phyloP scores from a whole-genome alignment of 179 eudicot species.

The Pouteria campechiana region DNA sequence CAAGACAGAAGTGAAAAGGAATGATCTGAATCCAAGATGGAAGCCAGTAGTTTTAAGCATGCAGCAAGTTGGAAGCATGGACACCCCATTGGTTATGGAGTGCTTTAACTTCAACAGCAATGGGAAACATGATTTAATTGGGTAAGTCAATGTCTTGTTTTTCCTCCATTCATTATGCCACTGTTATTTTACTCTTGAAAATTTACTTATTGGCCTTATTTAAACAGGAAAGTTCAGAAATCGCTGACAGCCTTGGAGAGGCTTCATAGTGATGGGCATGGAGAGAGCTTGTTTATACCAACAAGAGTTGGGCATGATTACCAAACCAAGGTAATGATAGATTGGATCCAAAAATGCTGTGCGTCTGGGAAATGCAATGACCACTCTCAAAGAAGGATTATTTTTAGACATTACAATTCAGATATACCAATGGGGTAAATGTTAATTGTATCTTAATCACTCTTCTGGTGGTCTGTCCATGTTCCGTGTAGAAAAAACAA shows the following conservation, averaged over 20 bases:
- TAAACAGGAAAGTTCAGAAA: constrained; percentile 58
- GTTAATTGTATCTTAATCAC: too few relatives aligned
- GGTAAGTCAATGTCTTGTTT: constrained; percentile 34
- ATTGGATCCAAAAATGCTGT: too few relatives aligned
- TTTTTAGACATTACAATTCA: too few relatives aligned
- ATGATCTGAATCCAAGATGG: constrained; percentile 79
- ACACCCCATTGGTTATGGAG: constrained; percentile 69
- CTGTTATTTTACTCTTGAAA: too few relatives aligned
- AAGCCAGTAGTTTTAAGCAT: constrained; percentile 57
- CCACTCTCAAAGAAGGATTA: too few relatives aligned
- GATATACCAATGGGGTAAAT: too few relatives aligned
- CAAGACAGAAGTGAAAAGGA: constrained; percentile 86
- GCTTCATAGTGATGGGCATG: constrained; percentile 48
- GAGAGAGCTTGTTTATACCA: constrained; percentile 54
- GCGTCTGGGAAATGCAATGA: too few relatives aligned
- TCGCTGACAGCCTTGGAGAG: constrained; percentile 69
- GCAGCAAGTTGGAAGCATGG: constrained; percentile 90
- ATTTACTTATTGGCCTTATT: not conserved
- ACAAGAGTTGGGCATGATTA: constrained; percentile 43
- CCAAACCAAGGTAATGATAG: constrained; percentile 79
- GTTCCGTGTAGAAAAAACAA: too few relatives aligned
- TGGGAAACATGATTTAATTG: constrained; percentile 86
- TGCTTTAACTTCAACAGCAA: constrained; percentile 85
- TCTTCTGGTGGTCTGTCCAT: too few relatives aligned
- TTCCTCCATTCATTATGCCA: constrained; percentile 2